Conservation (phyloP, 768 basidiomycete genomes). For the Boletus patriciae region DNA sequence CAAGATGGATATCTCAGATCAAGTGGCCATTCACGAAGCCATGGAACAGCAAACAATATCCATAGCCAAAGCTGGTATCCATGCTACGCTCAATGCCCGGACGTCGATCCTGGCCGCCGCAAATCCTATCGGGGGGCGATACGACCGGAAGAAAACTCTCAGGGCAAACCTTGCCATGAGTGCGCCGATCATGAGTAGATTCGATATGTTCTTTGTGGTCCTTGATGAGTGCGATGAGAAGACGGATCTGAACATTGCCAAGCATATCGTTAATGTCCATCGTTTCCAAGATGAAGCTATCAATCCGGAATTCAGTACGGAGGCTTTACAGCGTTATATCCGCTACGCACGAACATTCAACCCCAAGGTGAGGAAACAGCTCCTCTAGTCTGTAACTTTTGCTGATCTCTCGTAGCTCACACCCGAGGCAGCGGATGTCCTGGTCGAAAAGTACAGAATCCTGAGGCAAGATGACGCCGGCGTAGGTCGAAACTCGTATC, state of each 20-base stretch:
- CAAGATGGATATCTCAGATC: conserved; percentile 99
- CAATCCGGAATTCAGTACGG: conserved; percentile 95
- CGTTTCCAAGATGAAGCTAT: conserved; percentile 94
- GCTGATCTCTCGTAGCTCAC: conserved; percentile 62
- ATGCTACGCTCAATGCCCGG: conserved; percentile 95
- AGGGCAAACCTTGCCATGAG: conserved; percentile 96
- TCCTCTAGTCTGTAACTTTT: not conserved
- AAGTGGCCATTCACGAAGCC: conserved; percentile 99
- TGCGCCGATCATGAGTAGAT: conserved; percentile 98
- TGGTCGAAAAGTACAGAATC: conserved; percentile 94
- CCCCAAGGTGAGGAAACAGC: conserved; percentile 66
- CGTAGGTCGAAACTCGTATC: conserved; percentile 86
- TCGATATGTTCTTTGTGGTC: conserved; percentile 97
- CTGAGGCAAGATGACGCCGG: conserved; percentile 93
- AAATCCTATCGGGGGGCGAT: conserved; percentile 95
- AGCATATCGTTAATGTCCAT: conserved; percentile 97
- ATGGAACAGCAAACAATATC: conserved; percentile 99
- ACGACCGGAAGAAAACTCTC: conserved; percentile 91
- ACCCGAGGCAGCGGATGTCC: conserved; percentile 84
- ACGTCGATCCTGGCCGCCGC: conserved; percentile 98
- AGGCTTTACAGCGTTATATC: conserved; percentile 94
- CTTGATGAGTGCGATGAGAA: conserved; percentile 95
- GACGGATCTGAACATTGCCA: conserved; percentile 90
- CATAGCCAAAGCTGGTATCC: conserved; percentile 98
- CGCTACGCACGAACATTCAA: conserved; percentile 96